Evolutionary conservation across 768 basidiomycete genomes (phyloP).

Genomic region (Jaapia argillacea): DNA sequence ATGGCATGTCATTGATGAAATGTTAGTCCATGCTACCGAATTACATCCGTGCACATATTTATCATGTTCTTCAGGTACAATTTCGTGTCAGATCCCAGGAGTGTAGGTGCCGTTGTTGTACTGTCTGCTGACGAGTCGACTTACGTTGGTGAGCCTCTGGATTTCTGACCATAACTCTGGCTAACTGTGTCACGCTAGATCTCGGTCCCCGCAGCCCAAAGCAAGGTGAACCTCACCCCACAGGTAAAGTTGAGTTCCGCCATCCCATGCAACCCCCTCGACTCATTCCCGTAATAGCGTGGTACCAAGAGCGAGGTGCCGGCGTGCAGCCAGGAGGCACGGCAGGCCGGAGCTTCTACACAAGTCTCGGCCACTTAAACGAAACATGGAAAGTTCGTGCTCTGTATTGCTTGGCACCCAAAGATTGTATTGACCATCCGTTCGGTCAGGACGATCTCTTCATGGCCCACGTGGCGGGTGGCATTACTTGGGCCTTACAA

Average conservation of each 20-base stretch:
- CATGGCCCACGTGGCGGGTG: slow-evolving; percentile 62
- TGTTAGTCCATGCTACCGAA: slow-evolving; percentile 29
- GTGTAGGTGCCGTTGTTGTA: slow-evolving; percentile 49
- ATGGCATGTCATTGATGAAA: slow-evolving; percentile 51
- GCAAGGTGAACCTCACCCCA: not conserved
- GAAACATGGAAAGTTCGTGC: slow-evolving; percentile 23
- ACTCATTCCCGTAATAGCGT: slow-evolving; percentile 30
- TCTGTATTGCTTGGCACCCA: too few species aligned
- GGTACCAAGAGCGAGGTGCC: slow-evolving; percentile 73
- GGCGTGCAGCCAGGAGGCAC: slow-evolving; percentile 1
- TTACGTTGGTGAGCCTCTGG: slow-evolving; percentile 35
- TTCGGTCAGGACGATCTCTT: slow-evolving; percentile 66
- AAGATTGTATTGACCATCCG: too few species aligned
- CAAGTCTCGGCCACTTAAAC: slow-evolving; percentile 28
- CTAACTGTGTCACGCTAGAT: too few species aligned
- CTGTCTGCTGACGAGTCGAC: slow-evolving; percentile 58
- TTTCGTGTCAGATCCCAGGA: slow-evolving; percentile 62
- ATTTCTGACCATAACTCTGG: too few species aligned
- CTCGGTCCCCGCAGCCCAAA: not conserved
- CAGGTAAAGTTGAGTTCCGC: slow-evolving; percentile 4
- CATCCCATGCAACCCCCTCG: not conserved
- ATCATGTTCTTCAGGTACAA: slow-evolving; percentile 40
- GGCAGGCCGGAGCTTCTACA: slow-evolving; percentile 30
- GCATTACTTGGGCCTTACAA: slow-evolving; percentile 63
- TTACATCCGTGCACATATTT: not conserved